Evolutionary conservation across 768 basidiomycete species (phyloP).

Genomic region (Agrocybe pediades): DNA sequence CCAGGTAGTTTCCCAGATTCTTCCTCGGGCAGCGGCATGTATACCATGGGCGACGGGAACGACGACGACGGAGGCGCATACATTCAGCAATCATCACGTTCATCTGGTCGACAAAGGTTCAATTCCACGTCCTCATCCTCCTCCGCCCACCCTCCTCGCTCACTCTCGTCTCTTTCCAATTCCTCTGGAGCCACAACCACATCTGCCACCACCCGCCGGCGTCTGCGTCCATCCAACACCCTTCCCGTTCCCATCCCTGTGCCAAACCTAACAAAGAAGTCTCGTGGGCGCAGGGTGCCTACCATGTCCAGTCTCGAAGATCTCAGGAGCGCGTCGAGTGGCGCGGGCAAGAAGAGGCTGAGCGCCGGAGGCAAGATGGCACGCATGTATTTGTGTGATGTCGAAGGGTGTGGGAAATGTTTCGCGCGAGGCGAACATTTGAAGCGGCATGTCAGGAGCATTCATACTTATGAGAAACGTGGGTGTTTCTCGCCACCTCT

Average conservation of each 20-base stretch:
- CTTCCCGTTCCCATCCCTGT: conserved; percentile 62
- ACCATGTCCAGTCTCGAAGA: conserved; percentile 44
- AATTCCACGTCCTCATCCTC: conserved; percentile 13
- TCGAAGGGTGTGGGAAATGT: conserved; percentile 83
- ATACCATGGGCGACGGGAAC: conserved; percentile 3
- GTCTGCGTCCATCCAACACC: conserved; percentile 15
- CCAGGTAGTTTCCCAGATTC: conserved; percentile 13
- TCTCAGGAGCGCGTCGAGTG: conserved; percentile 32
- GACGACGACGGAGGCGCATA: conserved; percentile 10
- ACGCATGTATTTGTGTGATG: conserved; percentile 71
- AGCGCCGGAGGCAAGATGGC: conserved; percentile 34
- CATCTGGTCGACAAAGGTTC: conserved; percentile 1
- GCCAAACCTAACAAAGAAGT: conserved; percentile 71
- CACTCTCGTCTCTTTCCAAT: conserved; percentile 5
- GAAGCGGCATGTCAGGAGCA: conserved; percentile 85
- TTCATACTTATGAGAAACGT: conserved; percentile 95
- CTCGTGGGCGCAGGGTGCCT: conserved; percentile 67
- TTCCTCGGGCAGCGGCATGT: background rate
- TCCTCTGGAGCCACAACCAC: conserved; percentile 15
- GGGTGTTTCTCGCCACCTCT: conserved; percentile 32
- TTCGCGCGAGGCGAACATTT: conserved; percentile 90
- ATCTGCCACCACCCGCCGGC: conserved; percentile 13
- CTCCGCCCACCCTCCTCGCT: conserved; percentile 8
- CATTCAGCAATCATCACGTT: too few relatives aligned
- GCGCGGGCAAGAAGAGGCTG: conserved; percentile 36